These are phyloP conservation scores for Eremothecium cymbalariae DNA, from an alignment of 1,139 yeast species.

Conservation along the genomic window DNA sequence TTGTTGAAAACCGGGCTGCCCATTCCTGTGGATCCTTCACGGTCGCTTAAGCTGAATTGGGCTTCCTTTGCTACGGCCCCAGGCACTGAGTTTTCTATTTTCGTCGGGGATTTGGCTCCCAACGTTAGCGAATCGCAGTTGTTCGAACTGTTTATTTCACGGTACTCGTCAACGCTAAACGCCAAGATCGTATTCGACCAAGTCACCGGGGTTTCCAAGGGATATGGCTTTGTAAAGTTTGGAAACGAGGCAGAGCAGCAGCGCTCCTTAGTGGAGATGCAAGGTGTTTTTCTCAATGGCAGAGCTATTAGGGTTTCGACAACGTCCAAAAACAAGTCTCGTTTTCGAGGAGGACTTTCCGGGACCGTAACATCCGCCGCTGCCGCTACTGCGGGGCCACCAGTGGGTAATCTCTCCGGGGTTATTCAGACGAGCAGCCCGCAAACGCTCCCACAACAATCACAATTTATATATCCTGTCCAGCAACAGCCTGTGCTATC, in stretches of 20 bases:
- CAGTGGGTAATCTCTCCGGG: slow-evolving; percentile 7
- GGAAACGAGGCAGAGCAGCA: slow-evolving; percentile 55
- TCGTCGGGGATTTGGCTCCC: slow-evolving; percentile 75
- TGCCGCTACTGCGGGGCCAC: slow-evolving; percentile 8
- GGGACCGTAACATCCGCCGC: slow-evolving; percentile 13
- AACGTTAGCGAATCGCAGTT: slow-evolving; percentile 64
- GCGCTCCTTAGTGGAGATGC: slow-evolving; percentile 61
- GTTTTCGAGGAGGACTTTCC: slow-evolving; percentile 26
- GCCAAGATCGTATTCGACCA: slow-evolving; percentile 75
- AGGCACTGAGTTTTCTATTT: slow-evolving; percentile 47
- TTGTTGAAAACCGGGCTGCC: slow-evolving; percentile 55
- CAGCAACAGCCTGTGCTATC: slow-evolving; percentile 35
- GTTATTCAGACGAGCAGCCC: slow-evolving; percentile 6
- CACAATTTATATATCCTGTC: slow-evolving; percentile 23
- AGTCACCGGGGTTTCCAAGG: slow-evolving; percentile 59
- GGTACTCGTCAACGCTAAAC: slow-evolving; percentile 54
- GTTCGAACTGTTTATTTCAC: slow-evolving; percentile 55
- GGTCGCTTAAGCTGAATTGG: slow-evolving; percentile 64
- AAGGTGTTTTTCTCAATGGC: slow-evolving; percentile 67
- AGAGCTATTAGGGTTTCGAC: slow-evolving; percentile 66
- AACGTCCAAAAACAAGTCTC: slow-evolving; percentile 33
- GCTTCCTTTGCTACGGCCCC: slow-evolving; percentile 51
- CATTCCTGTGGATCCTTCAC: slow-evolving; percentile 52
- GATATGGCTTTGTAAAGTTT: slow-evolving; percentile 71
- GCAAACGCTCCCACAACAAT: slow-evolving; percentile 12